Conservation (phyloP, 208 protist species). For the Zelonia costaricensis region DNA sequence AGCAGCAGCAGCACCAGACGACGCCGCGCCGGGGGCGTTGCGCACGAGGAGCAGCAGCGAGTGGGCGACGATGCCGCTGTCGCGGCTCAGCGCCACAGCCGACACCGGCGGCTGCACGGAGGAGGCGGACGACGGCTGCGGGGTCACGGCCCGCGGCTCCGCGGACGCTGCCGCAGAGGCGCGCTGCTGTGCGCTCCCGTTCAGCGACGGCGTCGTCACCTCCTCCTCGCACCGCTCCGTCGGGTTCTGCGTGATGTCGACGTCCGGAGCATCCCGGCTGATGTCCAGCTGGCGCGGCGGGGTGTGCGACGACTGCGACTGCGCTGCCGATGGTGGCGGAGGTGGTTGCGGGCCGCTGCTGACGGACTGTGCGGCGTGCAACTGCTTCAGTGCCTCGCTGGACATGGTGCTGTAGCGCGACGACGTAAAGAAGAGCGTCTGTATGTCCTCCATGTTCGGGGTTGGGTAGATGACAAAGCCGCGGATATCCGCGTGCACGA, state of each 20-base stretch:
- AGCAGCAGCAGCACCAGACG: too few species aligned
- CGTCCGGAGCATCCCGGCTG: too few species aligned
- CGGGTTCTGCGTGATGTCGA: not conserved
- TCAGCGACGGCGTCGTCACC: not conserved
- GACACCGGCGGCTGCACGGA: constrained; percentile 9
- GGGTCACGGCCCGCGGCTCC: not conserved
- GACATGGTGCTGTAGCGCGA: constrained; percentile 10
- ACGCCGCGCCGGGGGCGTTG: not conserved
- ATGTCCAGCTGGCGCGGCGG: not conserved
- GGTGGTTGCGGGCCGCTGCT: not conserved
- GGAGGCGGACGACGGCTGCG: not conserved
- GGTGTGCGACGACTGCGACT: not conserved
- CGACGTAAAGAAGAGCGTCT: constrained; percentile 20
- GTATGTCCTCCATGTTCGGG: constrained; percentile 12
- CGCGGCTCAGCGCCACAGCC: constrained; percentile 2
- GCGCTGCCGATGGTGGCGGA: not conserved
- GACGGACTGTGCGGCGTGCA: not conserved
- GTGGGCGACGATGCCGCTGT: constrained; percentile 24
- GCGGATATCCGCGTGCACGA: constrained; percentile 3
- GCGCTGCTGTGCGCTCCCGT: not conserved
- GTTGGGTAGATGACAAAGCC: constrained; percentile 30
- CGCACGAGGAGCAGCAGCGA: constrained; percentile 15
- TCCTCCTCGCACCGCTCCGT: not conserved
- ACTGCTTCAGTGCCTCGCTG: constrained; percentile 2
- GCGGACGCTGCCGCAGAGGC: not conserved